Evolutionary conservation across 345 rosid species (phyloP).

Genomic region (Salix udensis): DNA sequence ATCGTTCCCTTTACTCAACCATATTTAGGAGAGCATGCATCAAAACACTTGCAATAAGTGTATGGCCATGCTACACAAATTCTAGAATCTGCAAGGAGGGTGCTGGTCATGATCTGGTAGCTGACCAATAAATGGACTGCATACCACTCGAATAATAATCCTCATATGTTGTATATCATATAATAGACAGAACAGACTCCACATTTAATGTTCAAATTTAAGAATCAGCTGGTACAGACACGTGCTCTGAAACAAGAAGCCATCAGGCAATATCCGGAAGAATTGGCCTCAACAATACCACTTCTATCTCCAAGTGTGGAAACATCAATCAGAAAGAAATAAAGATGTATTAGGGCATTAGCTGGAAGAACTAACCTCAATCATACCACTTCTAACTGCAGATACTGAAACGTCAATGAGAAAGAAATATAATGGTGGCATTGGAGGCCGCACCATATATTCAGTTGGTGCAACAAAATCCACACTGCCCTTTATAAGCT

Average conservation of each 20-base stretch:
- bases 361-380: constrained; percentile 67
- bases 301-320: not conserved
- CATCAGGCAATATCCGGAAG: not conserved
- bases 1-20: not conserved
- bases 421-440: constrained; percentile 94
- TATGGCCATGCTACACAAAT: not conserved
- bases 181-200: not conserved
- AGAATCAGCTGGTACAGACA: not conserved
- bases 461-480: constrained; percentile 97
- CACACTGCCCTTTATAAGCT: constrained; percentile 87
- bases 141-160: not conserved
- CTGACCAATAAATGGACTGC: not conserved
- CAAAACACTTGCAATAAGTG: not conserved
- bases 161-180: not conserved
- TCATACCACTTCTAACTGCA: constrained; percentile 89
- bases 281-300: not conserved
- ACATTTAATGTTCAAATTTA: not conserved
- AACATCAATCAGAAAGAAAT: not conserved
- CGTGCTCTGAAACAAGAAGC: not conserved
- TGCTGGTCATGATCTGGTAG: not conserved
- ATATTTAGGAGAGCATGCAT: not conserved
- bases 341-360: not conserved
- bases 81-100: not conserved
- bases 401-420: constrained; percentile 93
- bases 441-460: constrained; percentile 99